A percentile compares a stretch with the other conserved stretches of the same genome.
These are phyloP conservation scores for Colletotrichum tamarilloi DNA, from an alignment of 2,329 filamentous ascomycete genomes.

Conservation along the genomic window DNA sequence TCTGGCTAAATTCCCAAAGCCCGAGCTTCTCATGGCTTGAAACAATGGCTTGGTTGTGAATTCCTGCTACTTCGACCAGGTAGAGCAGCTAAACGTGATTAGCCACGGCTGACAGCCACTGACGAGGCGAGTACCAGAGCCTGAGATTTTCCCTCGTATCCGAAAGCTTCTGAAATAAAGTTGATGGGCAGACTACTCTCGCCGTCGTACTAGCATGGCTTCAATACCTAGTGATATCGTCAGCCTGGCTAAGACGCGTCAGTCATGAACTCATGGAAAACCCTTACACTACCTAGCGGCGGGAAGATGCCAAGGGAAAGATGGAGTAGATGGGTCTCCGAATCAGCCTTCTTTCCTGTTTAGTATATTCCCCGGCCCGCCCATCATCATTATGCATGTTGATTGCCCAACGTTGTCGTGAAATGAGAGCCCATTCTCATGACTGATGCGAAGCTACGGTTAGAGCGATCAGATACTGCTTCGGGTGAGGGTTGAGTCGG, in stretches of 20 bases:
- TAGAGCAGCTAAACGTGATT: neutral
- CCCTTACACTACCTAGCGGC: neutral
- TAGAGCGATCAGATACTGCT: conserved; percentile 32
- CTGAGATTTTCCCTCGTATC: neutral
- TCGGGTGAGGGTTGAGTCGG: conserved; percentile 14
- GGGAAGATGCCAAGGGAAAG: neutral
- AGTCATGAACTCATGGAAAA: neutral
- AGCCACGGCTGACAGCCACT: neutral
- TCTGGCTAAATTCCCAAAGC: neutral
- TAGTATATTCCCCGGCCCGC: neutral
- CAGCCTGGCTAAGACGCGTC: neutral
- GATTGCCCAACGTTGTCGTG: neutral
- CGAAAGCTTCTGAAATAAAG: neutral
- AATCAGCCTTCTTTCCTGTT: neutral
- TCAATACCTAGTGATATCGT: neutral
- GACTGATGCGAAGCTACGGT: conserved; percentile 23
- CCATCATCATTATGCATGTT: conserved; percentile 16
- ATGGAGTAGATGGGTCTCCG: neutral
- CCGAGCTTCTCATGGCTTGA: neutral
- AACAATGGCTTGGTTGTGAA: neutral
- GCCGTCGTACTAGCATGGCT: neutral
- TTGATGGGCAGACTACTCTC: neutral
- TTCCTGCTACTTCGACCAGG: neutral
- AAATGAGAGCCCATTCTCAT: conserved; percentile 4
- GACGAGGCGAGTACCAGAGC: neutral